phyloP scores from a whole-genome alignment of 768 basidiomycete genomes.

The Boletus bicolor region DNA sequence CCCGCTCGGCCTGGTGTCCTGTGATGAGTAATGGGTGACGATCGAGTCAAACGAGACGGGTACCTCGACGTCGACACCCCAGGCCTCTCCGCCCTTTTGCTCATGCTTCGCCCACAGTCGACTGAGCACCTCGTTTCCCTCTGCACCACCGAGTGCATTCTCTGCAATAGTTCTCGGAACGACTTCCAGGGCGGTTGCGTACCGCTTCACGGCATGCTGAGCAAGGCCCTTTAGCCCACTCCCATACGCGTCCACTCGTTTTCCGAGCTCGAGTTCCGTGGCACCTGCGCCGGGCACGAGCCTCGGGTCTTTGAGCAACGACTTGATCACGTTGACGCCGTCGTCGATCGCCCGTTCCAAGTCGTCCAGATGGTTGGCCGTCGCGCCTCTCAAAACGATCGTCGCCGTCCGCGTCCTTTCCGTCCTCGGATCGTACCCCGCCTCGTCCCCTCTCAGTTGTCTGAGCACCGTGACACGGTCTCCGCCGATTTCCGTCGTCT shows the following conservation, averaged over 20 bases:
- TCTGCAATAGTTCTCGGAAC: constrained; percentile 91
- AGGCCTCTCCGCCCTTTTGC: constrained; percentile 62
- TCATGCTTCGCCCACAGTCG: constrained; percentile 90
- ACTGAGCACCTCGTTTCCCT: constrained; percentile 90
- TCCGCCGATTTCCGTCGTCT: constrained; percentile 94
- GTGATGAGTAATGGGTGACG: not conserved
- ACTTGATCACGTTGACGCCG: constrained; percentile 94
- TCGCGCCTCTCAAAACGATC: constrained; percentile 93
- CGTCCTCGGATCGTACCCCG: constrained; percentile 50
- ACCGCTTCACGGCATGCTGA: constrained; percentile 92
- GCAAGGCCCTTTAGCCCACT: constrained; percentile 84
- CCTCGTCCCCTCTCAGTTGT: constrained; percentile 68
- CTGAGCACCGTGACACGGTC: constrained; percentile 96
- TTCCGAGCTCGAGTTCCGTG: constrained; percentile 88
- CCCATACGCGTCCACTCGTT: constrained; percentile 81
- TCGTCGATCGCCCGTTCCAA: constrained; percentile 96
- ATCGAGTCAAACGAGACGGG: constrained; percentile 4
- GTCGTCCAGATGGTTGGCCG: constrained; percentile 91
- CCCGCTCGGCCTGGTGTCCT: constrained; percentile 60
- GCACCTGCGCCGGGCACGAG: constrained; percentile 95
- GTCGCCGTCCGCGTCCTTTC: constrained; percentile 90
- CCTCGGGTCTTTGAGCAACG: constrained; percentile 83
- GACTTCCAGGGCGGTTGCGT: constrained; percentile 86
- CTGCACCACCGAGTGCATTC: constrained; percentile 88
- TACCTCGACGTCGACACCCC: constrained; percentile 92